Conservation (phyloP, 2,329 filamentous ascomycete genomes). For the Phoma sp. region DNA sequence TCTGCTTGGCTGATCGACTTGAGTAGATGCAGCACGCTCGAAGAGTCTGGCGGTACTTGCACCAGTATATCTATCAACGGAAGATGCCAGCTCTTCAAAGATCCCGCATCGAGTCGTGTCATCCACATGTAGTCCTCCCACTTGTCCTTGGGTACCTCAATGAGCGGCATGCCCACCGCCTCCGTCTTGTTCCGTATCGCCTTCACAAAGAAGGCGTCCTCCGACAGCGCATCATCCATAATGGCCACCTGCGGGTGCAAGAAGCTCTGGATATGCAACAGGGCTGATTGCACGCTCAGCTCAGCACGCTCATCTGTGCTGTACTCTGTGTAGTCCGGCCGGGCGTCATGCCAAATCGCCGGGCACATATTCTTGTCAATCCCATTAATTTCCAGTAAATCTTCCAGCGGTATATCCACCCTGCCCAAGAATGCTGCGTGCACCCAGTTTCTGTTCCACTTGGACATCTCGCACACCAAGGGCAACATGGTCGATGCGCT, state of each 20-base stretch:
- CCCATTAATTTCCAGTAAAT: conserved; percentile 79
- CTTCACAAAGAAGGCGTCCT: conserved; percentile 73
- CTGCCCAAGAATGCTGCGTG: conserved; percentile 83
- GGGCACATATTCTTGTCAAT: conserved; percentile 72
- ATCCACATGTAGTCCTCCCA: conserved; percentile 77
- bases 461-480: conserved; percentile 86
- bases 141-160: conserved; percentile 74
- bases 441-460: conserved; percentile 72
- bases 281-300: conserved; percentile 67
- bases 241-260: conserved; percentile 81
- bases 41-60: conserved; percentile 73
- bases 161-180: conserved; percentile 66
- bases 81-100: conserved; percentile 79
- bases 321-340: conserved; percentile 73
- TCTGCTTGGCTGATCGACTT: conserved; percentile 78
- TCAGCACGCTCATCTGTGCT: conserved; percentile 76
- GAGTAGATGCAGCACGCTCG: conserved; percentile 80
- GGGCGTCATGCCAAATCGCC: conserved; percentile 74
- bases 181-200: conserved; percentile 65
- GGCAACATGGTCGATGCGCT: conserved; percentile 78
- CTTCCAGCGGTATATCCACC: conserved; percentile 71
- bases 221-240: conserved; percentile 70
- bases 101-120: conserved; percentile 74
- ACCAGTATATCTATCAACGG: conserved; percentile 83
- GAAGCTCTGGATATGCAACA: conserved; percentile 75